Evolutionary conservation across 2,329 filamentous ascomycete species (phyloP).

Genomic region (Aspergillus eucalypticola): DNA sequence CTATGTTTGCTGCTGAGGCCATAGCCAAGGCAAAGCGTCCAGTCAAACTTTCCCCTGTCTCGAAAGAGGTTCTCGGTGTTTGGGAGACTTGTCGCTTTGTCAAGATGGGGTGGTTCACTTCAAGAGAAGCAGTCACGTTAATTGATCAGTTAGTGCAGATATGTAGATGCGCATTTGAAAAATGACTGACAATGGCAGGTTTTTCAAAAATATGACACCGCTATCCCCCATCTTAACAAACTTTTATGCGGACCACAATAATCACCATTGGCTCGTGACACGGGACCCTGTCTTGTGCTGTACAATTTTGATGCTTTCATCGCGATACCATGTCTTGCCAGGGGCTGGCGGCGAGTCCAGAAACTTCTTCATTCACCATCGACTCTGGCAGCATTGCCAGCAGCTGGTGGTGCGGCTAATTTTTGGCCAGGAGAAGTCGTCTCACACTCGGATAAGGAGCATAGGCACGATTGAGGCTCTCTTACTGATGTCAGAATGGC

Average conservation of each 20-base stretch:
- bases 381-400: conserved; percentile 57
- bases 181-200: conserved; percentile 26
- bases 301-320: conserved; percentile 58
- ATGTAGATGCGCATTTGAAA: not conserved
- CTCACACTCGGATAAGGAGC: conserved; percentile 51
- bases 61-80: conserved; percentile 42
- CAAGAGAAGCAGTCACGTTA: conserved; percentile 55
- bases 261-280: conserved; percentile 51
- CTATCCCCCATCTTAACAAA: conserved; percentile 54
- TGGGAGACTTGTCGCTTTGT: conserved; percentile 57
- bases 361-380: conserved; percentile 56
- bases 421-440: conserved; percentile 56
- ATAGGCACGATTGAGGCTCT: conserved; percentile 57
- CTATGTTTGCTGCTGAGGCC: conserved; percentile 21
- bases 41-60: conserved; percentile 30
- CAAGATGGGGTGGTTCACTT: conserved; percentile 58
- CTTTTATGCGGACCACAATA: conserved; percentile 52
- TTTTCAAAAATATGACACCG: conserved; percentile 54
- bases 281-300: conserved; percentile 56
- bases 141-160: conserved; percentile 47
- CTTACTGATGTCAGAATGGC: conserved; percentile 58
- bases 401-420: conserved; percentile 56
- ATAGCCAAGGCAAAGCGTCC: conserved; percentile 27
- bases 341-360: conserved; percentile 49
- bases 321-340: conserved; percentile 50